Conservation (phyloP, 441 rosid species). For the Pelargonium citronellum region DNA sequence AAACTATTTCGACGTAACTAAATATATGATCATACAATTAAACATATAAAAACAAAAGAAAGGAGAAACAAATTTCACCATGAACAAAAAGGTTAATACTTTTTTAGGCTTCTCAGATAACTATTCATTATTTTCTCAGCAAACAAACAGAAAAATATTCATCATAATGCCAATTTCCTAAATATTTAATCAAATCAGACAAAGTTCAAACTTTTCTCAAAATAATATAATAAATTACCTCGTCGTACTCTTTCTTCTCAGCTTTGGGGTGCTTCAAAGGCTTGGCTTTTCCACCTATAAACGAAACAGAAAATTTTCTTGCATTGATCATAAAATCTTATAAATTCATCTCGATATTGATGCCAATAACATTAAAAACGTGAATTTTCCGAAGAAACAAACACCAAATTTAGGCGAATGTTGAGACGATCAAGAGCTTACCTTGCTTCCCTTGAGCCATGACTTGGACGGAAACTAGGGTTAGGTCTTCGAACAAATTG, state of each 20-base stretch:
- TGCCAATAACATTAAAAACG: neutral
- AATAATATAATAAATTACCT: conserved; percentile 39
- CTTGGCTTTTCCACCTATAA: conserved; percentile 60
- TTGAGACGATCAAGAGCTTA: too few relatives aligned
- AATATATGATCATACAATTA: too few relatives aligned
- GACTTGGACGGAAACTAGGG: too few relatives aligned
- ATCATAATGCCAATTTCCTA: neutral
- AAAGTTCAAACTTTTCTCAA: neutral
- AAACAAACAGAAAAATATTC: neutral
- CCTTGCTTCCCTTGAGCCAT: too few relatives aligned
- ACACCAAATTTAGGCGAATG: neutral
- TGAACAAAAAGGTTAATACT: too few relatives aligned
- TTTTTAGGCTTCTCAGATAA: too few relatives aligned
- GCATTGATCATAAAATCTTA: neutral
- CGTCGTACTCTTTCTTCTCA: conserved; percentile 83
- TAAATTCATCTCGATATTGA: neutral
- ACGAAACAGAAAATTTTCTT: neutral
- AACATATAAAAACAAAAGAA: too few relatives aligned
- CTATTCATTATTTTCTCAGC: neutral
- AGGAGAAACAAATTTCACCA: too few relatives aligned
- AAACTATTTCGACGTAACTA: too few relatives aligned
- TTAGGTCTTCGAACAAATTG: too few relatives aligned
- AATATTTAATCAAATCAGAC: neutral
- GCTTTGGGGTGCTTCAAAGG: conserved; percentile 89
- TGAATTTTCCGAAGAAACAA: neutral